Evolutionary conservation across 495 filamentous ascomycete genomes (phyloP).

Genomic region (Parathielavia hyrcaniae): DNA sequence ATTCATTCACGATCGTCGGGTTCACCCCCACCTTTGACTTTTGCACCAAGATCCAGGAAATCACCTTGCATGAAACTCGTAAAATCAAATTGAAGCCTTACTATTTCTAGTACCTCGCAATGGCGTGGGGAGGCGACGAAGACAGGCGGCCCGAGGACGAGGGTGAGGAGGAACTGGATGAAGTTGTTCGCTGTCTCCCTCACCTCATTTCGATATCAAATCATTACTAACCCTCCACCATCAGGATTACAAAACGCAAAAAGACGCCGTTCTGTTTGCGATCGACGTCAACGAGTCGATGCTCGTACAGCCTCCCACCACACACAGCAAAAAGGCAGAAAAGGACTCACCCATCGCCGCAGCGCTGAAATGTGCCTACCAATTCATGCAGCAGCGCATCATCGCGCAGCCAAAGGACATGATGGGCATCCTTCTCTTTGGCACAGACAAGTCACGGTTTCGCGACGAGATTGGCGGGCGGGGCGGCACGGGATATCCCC

Average conservation of each 20-base stretch:
- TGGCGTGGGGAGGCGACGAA: constrained; percentile 39
- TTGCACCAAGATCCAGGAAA: neutral
- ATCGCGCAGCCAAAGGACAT: constrained; percentile 95
- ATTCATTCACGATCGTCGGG: neutral
- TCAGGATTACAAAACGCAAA: constrained; percentile 82
- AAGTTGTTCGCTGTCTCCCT: constrained; percentile 48
- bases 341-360: constrained; percentile 68
- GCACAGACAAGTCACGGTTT: constrained; percentile 81
- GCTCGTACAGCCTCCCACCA: constrained; percentile 60
- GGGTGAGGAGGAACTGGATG: constrained; percentile 68
- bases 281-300: constrained; percentile 93
- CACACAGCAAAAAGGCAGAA: constrained; percentile 64
- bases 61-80: neutral
- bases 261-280: constrained; percentile 94
- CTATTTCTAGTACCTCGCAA: constrained; percentile 8
- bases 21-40: neutral
- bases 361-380: constrained; percentile 88
- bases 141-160: constrained; percentile 55
- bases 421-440: constrained; percentile 95
- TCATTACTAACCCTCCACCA: neutral
- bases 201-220: neutral
- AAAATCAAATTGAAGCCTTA: neutral
- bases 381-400: constrained; percentile 95
- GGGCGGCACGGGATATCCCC: constrained; percentile 65
- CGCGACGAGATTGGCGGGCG: constrained; percentile 57